phyloP scores from a whole-genome alignment of 495 filamentous ascomycete species.

The Elaphomyces granulatus region DNA sequence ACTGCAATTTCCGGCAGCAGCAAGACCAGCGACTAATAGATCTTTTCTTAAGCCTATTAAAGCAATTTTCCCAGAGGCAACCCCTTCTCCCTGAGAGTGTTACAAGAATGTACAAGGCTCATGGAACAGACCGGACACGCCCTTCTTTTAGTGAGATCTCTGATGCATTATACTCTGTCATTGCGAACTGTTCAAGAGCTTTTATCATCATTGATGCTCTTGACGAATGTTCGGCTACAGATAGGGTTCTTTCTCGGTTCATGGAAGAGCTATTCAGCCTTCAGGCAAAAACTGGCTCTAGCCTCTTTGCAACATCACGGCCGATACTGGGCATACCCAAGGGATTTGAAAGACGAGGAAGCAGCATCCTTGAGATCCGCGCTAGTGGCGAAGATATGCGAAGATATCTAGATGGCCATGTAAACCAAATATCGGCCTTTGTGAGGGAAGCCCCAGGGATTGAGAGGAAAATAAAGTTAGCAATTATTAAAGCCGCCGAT shows the following conservation, averaged over 20 bases:
- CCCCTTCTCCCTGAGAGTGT: slow-evolving; percentile 12
- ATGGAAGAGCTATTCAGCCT: slow-evolving; percentile 18
- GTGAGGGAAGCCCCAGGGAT: slow-evolving; percentile 10
- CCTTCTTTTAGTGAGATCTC: slow-evolving; percentile 16
- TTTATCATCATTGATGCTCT: slow-evolving; percentile 35
- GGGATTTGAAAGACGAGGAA: slow-evolving; percentile 11
- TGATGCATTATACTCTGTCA: slow-evolving; percentile 8
- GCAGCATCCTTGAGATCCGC: slow-evolving; percentile 14
- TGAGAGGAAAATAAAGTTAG: slow-evolving; percentile 11
- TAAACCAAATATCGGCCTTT: slow-evolving; percentile 13
- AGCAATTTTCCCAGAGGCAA: slow-evolving; percentile 12
- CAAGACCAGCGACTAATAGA: slow-evolving; percentile 12
- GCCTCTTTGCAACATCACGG: slow-evolving; percentile 20
- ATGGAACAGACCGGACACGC: slow-evolving; percentile 6
- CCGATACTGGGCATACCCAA: slow-evolving; percentile 14
- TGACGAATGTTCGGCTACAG: slow-evolving; percentile 23
- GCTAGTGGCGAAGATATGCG: slow-evolving; percentile 20
- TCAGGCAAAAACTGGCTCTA: slow-evolving; percentile 11
- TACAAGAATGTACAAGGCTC: slow-evolving; percentile 8
- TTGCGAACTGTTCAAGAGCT: slow-evolving; percentile 9
- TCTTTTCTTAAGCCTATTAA: slow-evolving; percentile 15
- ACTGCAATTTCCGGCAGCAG: slow-evolving; percentile 24
- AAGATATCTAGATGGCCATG: slow-evolving; percentile 18
- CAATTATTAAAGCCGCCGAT: slow-evolving; percentile 13
- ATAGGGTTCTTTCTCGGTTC: slow-evolving; percentile 16